Conservation (phyloP, 2,329 filamentous ascomycete genomes). For the Clarireedia hainanense region DNA sequence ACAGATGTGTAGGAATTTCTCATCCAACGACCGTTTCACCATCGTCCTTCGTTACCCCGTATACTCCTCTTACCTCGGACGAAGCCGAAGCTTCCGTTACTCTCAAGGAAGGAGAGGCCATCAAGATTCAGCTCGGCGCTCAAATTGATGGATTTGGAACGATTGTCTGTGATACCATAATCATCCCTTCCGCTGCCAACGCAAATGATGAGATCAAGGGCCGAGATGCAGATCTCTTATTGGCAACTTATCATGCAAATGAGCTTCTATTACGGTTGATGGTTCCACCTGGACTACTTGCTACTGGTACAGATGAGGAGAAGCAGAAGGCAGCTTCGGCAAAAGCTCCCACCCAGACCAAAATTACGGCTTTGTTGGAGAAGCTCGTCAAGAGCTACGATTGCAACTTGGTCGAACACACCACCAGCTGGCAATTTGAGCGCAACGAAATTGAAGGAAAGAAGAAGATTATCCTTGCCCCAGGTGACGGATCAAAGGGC, state of each 20-base stretch:
- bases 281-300: conserved; percentile 80
- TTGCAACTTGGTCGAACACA: conserved; percentile 92
- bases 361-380: conserved; percentile 82
- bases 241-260: conserved; percentile 92
- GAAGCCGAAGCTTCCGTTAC: conserved; percentile 71
- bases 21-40: conserved; percentile 95
- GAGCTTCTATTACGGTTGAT: conserved; percentile 88
- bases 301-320: conserved; percentile 82
- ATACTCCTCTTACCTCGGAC: conserved; percentile 86
- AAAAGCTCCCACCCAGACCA: conserved; percentile 76
- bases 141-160: conserved; percentile 97
- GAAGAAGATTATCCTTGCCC: conserved; percentile 90
- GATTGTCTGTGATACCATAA: conserved; percentile 88
- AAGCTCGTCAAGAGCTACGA: conserved; percentile 89
- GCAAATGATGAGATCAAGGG: conserved; percentile 60
- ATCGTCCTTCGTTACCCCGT: conserved; percentile 88
- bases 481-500: conserved; percentile 79
- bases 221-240: conserved; percentile 75
- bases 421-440: conserved; percentile 93
- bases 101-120: conserved; percentile 75
- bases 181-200: conserved; percentile 58
- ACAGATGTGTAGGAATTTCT: conserved; percentile 58
- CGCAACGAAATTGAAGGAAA: conserved; percentile 95
- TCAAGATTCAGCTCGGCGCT: conserved; percentile 98
- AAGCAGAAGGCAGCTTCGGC: conserved; percentile 81